Conservation (phyloP, 1,284 basidiomycete species). For the Filobasidium uniguttulatum region DNA sequence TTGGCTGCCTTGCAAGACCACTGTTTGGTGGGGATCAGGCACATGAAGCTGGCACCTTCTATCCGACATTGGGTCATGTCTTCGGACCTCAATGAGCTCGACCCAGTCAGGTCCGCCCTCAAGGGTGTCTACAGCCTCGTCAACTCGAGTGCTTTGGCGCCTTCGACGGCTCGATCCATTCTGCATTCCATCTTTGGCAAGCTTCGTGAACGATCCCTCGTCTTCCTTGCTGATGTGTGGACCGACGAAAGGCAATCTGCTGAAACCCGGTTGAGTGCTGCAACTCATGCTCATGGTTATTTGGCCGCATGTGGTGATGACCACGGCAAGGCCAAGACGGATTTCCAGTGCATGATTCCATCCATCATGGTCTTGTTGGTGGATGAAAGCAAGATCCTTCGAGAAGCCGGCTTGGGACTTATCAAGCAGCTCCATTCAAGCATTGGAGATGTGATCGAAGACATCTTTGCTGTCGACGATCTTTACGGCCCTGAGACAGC, state of each 20-base stretch:
- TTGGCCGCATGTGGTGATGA: constrained; percentile 38
- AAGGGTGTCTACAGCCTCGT: neutral
- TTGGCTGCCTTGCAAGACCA: constrained; percentile 7
- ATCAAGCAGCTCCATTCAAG: constrained; percentile 6
- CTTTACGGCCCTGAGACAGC: constrained; percentile 23
- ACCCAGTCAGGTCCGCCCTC: neutral
- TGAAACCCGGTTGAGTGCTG: constrained; percentile 52
- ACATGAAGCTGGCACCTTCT: constrained; percentile 1
- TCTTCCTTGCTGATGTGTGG: constrained; percentile 67
- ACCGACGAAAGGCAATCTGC: constrained; percentile 29
- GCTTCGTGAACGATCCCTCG: constrained; percentile 56
- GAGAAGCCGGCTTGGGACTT: constrained; percentile 47
- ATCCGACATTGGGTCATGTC: constrained; percentile 1
- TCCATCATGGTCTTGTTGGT: constrained; percentile 45
- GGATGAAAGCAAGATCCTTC: constrained; percentile 39
- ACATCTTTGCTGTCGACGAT: constrained; percentile 9
- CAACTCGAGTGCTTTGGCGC: neutral
- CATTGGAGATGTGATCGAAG: constrained; percentile 9
- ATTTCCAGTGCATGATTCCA: constrained; percentile 81
- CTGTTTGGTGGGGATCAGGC: neutral
- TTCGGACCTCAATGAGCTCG: neutral
- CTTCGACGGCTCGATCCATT: neutral
- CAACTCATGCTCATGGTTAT: constrained; percentile 56
- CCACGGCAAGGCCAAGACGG: constrained; percentile 23
- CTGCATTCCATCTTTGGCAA: constrained; percentile 54